phyloP scores from a whole-genome alignment of 2,329 filamentous ascomycete genomes.

The Talaromyces sp. region DNA sequence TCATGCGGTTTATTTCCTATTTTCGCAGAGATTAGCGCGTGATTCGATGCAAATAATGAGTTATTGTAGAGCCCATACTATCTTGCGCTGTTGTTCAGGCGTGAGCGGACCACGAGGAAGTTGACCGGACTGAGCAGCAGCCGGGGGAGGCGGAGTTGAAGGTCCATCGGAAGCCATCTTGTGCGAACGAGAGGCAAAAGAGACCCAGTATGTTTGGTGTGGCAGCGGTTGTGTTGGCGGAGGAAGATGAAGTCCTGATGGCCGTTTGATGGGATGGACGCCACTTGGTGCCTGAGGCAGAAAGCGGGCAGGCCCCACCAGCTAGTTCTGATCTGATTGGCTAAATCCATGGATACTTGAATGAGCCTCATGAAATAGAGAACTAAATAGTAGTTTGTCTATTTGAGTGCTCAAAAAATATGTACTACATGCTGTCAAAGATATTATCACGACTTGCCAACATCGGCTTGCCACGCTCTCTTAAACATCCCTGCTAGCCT shows the following conservation, averaged over 20 bases:
- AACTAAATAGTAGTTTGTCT: not conserved
- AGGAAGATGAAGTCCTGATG: not conserved
- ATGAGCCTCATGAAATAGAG: not conserved
- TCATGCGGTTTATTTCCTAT: constrained; percentile 81
- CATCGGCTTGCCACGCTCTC: constrained; percentile 57
- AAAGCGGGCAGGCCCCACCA: not conserved
- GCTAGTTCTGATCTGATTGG: not conserved
- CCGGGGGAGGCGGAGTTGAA: constrained; percentile 11
- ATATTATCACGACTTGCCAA: not conserved
- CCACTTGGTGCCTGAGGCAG: constrained; percentile 10
- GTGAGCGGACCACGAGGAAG: constrained; percentile 49
- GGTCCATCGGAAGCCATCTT: constrained; percentile 8
- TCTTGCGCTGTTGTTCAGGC: constrained; percentile 57
- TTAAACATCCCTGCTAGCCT: constrained; percentile 65
- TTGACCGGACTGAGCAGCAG: constrained; percentile 5
- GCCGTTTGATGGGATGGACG: not conserved
- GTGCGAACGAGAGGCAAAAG: not conserved
- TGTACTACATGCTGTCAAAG: not conserved
- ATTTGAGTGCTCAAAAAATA: not conserved
- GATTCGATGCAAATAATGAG: not conserved
- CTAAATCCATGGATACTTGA: not conserved
- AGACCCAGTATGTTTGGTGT: not conserved
- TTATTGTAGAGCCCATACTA: constrained; percentile 35
- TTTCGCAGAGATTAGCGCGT: not conserved
- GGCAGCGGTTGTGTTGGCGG: not conserved